A percentile compares a stretch with the other conserved stretches of the same genome.
phyloP scores from a whole-genome alignment of 768 basidiomycete genomes.

The Lyophyllum atratum region DNA sequence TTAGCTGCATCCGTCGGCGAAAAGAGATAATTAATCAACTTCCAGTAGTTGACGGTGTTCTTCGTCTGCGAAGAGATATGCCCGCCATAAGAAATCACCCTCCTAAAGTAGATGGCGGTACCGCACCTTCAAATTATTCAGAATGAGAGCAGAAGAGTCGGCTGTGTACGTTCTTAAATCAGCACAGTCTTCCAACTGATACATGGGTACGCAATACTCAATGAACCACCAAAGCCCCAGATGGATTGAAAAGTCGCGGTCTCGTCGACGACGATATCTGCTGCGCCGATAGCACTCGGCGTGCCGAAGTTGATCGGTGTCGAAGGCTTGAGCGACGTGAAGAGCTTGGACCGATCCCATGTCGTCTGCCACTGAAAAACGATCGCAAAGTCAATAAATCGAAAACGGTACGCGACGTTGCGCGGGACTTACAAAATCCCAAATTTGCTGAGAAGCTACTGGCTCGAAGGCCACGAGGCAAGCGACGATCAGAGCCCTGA shows the following conservation, averaged over 20 bases:
- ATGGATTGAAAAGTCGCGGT: conserved; percentile 55
- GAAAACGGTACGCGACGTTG: neutral
- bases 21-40: conserved; percentile 58
- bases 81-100: neutral
- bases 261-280: conserved; percentile 64
- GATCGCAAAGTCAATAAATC: conserved; percentile 2
- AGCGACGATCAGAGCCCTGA: neutral
- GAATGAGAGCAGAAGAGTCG: conserved; percentile 62
- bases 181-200: neutral
- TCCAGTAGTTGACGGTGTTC: conserved; percentile 59
- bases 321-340: conserved; percentile 45
- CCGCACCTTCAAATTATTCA: conserved; percentile 64
- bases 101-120: neutral
- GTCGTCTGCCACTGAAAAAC: conserved; percentile 56
- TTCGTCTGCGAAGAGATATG: conserved; percentile 32
- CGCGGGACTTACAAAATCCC: conserved; percentile 45
- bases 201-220: conserved; percentile 43
- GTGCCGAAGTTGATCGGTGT: conserved; percentile 54
- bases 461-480: conserved; percentile 19
- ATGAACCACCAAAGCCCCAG: conserved; percentile 62
- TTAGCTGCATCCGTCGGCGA: conserved; percentile 57
- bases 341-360: conserved; percentile 46
- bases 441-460: conserved; percentile 51
- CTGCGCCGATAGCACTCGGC: conserved; percentile 53
- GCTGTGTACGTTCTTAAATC: conserved; percentile 36